Conservation (phyloP, 768 basidiomycete species). For the Tephrocybe sp. region DNA sequence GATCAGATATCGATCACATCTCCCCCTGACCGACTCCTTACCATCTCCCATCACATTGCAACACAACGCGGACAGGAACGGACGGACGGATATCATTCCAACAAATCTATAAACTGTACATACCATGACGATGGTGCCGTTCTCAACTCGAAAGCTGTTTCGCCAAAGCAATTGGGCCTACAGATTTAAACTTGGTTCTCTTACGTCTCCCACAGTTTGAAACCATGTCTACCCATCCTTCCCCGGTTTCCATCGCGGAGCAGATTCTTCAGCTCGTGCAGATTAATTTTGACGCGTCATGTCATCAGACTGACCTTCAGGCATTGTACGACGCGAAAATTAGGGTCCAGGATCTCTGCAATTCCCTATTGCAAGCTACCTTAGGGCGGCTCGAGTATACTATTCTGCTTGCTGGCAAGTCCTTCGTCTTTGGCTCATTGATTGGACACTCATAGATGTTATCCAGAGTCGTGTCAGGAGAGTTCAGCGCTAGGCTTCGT, state of each 20-base stretch:
- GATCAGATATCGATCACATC: no score
- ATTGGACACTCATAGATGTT: neutral
- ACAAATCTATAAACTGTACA: no score
- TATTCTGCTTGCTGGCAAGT: conserved; percentile 10
- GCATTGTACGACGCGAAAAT: conserved; percentile 13
- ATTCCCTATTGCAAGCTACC: conserved; percentile 3
- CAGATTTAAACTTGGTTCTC: neutral
- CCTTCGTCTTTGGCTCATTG: neutral
- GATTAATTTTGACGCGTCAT: conserved; percentile 1
- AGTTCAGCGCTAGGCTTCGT: conserved; percentile 13
- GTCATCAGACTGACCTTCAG: conserved; percentile 4
- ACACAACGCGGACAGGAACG: no score
- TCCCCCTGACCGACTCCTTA: neutral
- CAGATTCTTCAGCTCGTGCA: conserved; percentile 11
- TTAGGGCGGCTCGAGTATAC: conserved; percentile 12
- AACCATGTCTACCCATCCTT: neutral
- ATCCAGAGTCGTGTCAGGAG: conserved; percentile 15
- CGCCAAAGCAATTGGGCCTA: no score
- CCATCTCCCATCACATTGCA: neutral
- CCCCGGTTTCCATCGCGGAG: conserved; percentile 10
- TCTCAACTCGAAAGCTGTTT: no score
- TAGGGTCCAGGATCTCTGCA: conserved; percentile 8
- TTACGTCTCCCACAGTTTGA: neutral
- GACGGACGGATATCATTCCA: no score
- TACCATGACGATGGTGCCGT: no score